Conservation (phyloP, 2,329 filamentous ascomycete genomes). For the Cytospora piceae region DNA sequence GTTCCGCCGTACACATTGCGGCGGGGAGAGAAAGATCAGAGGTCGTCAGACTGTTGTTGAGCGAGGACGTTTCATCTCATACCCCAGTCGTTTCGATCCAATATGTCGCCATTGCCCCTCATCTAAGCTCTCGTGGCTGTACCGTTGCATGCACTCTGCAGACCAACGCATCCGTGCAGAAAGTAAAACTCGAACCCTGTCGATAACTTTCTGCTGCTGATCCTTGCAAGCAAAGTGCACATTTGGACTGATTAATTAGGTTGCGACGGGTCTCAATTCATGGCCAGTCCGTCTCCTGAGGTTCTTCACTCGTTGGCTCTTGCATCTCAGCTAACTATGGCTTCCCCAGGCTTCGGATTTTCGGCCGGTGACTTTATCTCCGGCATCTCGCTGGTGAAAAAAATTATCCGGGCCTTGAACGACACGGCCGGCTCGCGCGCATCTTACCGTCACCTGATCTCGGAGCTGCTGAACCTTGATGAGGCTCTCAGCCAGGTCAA, state of each 20-base stretch:
- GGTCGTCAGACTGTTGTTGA: too few species aligned
- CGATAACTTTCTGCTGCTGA: too few species aligned
- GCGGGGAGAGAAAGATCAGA: too few species aligned
- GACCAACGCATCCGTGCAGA: too few species aligned
- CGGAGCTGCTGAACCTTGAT: slow-evolving; percentile 1
- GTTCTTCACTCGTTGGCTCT: too few species aligned
- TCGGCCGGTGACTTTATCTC: slow-evolving; percentile 14
- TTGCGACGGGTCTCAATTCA: too few species aligned
- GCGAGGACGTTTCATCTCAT: too few species aligned
- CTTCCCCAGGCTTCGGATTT: slow-evolving; percentile 12
- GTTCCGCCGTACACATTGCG: too few species aligned
- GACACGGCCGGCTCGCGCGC: slow-evolving; percentile 10
- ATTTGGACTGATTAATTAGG: too few species aligned
- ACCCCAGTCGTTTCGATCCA: neutral
- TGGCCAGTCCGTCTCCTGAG: neutral
- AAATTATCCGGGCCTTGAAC: slow-evolving; percentile 6
- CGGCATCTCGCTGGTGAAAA: neutral
- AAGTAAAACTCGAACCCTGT: too few species aligned
- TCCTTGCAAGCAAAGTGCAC: too few species aligned
- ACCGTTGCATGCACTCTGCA: neutral
- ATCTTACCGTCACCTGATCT: slow-evolving; percentile 13
- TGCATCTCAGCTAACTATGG: neutral
- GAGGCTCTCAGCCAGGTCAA: neutral
- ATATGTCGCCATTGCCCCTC: neutral
- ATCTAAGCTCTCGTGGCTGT: neutral